phyloP scores from a whole-genome alignment of 768 basidiomycete genomes.

The Lentinula sp. region DNA sequence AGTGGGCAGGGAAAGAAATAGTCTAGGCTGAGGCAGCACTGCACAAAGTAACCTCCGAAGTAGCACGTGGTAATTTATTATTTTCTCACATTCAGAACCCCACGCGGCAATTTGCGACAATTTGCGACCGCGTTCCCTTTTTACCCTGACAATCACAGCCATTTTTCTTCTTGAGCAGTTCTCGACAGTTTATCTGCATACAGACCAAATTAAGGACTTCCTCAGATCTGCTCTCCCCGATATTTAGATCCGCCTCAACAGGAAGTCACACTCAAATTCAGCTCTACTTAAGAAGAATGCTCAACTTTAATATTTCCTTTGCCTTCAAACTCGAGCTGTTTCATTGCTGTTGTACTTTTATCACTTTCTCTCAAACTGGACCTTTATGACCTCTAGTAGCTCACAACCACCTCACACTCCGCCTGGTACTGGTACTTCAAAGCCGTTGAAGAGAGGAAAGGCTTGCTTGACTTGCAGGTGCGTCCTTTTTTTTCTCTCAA shows the following conservation, averaged over 20 bases:
- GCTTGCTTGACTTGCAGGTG: conserved; percentile 52
- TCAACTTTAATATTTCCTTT: neutral
- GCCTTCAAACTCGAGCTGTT: neutral
- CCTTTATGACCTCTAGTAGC: neutral
- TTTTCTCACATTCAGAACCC: neutral
- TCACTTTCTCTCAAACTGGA: neutral
- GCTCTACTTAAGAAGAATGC: neutral
- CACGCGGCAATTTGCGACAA: neutral
- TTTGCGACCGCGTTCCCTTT: neutral
- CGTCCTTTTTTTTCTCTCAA: neutral
- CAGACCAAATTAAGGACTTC: neutral
- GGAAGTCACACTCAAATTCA: neutral
- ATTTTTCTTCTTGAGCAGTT: neutral
- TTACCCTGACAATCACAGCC: neutral
- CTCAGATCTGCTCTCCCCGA: neutral
- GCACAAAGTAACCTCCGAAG: neutral
- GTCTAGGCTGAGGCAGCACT: neutral
- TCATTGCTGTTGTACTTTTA: neutral
- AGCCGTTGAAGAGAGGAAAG: conserved; percentile 46
- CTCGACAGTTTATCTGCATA: neutral
- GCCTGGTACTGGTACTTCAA: conserved; percentile 13
- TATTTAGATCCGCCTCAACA: neutral
- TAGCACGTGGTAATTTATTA: neutral
- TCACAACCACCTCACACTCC: neutral
- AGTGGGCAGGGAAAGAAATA: neutral